phyloP scores from a whole-genome alignment of 2,329 filamentous ascomycete species.

The Aspergillus fumigatiaffinis region DNA sequence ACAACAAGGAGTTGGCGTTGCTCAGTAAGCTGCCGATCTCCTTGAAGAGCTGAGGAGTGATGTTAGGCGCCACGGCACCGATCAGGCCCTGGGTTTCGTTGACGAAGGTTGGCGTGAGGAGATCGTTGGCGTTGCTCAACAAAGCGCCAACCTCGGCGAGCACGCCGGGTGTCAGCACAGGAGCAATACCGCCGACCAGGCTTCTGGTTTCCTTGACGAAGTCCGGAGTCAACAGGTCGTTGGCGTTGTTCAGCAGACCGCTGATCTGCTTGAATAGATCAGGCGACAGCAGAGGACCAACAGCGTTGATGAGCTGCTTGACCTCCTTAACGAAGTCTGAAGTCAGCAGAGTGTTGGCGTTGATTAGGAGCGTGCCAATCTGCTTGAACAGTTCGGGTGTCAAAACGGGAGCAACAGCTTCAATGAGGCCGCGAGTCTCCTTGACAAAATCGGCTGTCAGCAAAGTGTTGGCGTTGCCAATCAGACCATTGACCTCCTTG shows the following conservation, averaged over 20 bases:
- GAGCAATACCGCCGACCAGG: conserved; percentile 20
- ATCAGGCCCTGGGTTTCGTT: conserved; percentile 23
- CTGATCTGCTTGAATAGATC: conserved; percentile 19
- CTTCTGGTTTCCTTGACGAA: conserved; percentile 24
- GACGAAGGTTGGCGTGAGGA: conserved; percentile 31
- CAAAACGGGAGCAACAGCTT: conserved; percentile 19
- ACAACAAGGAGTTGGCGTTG: conserved; percentile 18
- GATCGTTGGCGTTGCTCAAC: conserved; percentile 24
- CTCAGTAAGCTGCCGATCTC: conserved; percentile 6
- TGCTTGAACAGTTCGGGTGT: conserved; percentile 23
- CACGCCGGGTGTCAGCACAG: conserved; percentile 21
- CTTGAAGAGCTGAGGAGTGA: conserved; percentile 6
- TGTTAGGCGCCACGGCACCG: conserved; percentile 9
- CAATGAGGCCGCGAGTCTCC: conserved; percentile 20
- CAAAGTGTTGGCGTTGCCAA: conserved; percentile 25
- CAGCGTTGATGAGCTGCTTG: conserved; percentile 18
- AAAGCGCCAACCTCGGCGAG: conserved; percentile 20
- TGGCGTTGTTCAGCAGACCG: conserved; percentile 19
- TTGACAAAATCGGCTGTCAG: conserved; percentile 30
- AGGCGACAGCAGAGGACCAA: conserved; percentile 21
- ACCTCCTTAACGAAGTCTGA: conserved; percentile 25
- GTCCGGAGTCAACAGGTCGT: conserved; percentile 19
- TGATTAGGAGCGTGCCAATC: conserved; percentile 19
- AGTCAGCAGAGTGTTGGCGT: conserved; percentile 29
- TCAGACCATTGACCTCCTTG: conserved; percentile 14